Base-by-base conservation (phyloP, 192 early-diverging fungal genomes). In the Backusella circina region DNA sequence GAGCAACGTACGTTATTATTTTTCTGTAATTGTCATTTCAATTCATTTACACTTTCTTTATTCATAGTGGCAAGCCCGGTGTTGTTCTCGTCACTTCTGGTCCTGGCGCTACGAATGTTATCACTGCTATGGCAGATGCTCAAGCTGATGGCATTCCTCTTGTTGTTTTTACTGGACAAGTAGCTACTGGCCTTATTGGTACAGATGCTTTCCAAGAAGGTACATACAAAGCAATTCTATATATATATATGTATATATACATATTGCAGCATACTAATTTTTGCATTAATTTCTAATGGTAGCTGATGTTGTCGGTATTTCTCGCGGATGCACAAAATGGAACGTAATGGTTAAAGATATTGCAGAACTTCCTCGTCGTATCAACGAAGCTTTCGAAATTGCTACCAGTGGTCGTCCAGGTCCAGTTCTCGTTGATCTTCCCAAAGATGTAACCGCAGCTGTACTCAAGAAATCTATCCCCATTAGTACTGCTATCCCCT, bases 311-410 rank as follows among this genome's bases (percentile, higher is more conserved):
- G 88, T 99, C 31, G 96, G 96, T 65, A 99, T 99, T 79, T 93
- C 94, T 75, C 90, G 98, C 33, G 85, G 93, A 18, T 99, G 98
- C 87, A 97, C 98, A 82, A 99, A 98, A 82, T 99, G 98, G 98
- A 99, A 99, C 80, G 96, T 98, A 39, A 95, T 97, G 96, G 95
- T 99, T 82, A 95, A 95, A 78, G 95, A 97, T 79, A 89, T 99
- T 79, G 87, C 93, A 72, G 98, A 99, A 84, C 87, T 99, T 41
- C 98, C 98, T 50, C 88, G 96, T 30, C 93, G 98, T 79, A 97
- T 99, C 86, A 97, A 96, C 81, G 98, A 99, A 85, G 96, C 98
- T 10, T 99, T 99, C 76, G 91, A 96, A 76, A 98, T 99, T 75
- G 98, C 96, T 26, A 97, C 94, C 0, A 92, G 89, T 7, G 98